Conservation (phyloP, 2,329 filamentous ascomycete genomes). For the Ophiostoma sp. region DNA sequence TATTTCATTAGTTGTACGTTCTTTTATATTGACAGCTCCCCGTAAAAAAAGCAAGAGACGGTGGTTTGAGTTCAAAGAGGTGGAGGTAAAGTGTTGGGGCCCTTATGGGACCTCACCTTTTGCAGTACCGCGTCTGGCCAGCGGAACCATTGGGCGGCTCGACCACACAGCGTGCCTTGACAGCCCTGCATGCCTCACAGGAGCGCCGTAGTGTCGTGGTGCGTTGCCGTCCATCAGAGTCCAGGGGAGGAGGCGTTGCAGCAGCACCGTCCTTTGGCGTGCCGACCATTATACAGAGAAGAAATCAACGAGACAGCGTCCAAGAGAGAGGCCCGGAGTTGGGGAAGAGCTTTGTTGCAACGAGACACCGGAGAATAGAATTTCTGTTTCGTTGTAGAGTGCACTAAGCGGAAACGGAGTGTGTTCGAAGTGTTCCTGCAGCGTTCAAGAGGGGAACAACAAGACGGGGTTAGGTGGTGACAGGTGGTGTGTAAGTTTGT, state of each 20-base stretch:
- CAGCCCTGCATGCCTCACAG: slow-evolving; percentile 31
- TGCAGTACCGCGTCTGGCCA: slow-evolving; percentile 26
- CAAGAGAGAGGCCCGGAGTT: not conserved
- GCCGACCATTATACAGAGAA: slow-evolving; percentile 15
- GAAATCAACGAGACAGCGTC: not conserved
- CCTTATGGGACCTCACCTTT: slow-evolving; percentile 25
- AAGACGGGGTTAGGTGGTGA: not conserved
- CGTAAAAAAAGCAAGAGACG: not conserved
- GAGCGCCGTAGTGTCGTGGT: slow-evolving; percentile 32
- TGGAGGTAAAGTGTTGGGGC: no score
- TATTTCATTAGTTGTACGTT: not conserved
- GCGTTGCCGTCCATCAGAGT: slow-evolving; percentile 22
- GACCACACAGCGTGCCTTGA: slow-evolving; percentile 32
- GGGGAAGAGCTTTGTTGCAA: not conserved
- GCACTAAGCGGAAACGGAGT: slow-evolving; percentile 2
- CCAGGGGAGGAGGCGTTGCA: slow-evolving; percentile 1
- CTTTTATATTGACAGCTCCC: no score
- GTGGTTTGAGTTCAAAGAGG: no score
- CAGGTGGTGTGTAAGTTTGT: not conserved
- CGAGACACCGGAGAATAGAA: not conserved
- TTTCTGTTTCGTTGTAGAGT: not conserved
- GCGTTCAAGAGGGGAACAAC: not conserved
- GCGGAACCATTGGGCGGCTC: slow-evolving; percentile 11
- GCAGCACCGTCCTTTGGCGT: not conserved
- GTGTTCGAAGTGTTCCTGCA: not conserved